Conservation (phyloP, 495 filamentous ascomycete species). For the Xylaria intraflava region DNA sequence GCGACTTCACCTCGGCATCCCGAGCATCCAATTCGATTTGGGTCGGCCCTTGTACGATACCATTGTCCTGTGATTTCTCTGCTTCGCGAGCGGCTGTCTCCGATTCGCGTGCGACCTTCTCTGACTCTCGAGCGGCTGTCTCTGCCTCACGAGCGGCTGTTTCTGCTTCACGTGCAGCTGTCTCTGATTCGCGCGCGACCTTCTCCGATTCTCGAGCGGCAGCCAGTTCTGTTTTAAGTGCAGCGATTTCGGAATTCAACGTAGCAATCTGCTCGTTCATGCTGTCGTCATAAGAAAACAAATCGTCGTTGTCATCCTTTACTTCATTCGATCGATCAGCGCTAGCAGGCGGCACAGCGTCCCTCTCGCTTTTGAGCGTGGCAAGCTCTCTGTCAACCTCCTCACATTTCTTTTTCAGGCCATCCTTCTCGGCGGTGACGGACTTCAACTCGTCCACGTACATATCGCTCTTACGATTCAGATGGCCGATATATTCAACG, state of each 20-base stretch:
- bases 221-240: slow-evolving; percentile 33
- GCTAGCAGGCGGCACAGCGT: slow-evolving; percentile 19
- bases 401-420: slow-evolving; percentile 66
- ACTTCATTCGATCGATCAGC: slow-evolving; percentile 5
- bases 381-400: slow-evolving; percentile 58
- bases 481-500: slow-evolving; percentile 88
- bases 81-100: too few species aligned
- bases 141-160: slow-evolving; percentile 30
- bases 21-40: not conserved
- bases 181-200: not conserved
- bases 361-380: slow-evolving; percentile 22
- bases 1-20: slow-evolving; percentile 34
- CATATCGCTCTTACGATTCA: slow-evolving; percentile 81
- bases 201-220: slow-evolving; percentile 51
- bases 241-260: slow-evolving; percentile 30
- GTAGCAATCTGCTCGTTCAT: slow-evolving; percentile 41
- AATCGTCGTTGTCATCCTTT: slow-evolving; percentile 49
- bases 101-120: slow-evolving; percentile 47
- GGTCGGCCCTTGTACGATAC: not conserved
- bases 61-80: not conserved
- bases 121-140: slow-evolving; percentile 53
- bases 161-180: slow-evolving; percentile 11
- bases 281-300: slow-evolving; percentile 80
- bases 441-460: slow-evolving; percentile 88
- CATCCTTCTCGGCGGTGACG: slow-evolving; percentile 73